Base-by-base conservation (phyloP, 1,284 basidiomycete species). In the Ustanciosporium gigantosporum region DNA sequence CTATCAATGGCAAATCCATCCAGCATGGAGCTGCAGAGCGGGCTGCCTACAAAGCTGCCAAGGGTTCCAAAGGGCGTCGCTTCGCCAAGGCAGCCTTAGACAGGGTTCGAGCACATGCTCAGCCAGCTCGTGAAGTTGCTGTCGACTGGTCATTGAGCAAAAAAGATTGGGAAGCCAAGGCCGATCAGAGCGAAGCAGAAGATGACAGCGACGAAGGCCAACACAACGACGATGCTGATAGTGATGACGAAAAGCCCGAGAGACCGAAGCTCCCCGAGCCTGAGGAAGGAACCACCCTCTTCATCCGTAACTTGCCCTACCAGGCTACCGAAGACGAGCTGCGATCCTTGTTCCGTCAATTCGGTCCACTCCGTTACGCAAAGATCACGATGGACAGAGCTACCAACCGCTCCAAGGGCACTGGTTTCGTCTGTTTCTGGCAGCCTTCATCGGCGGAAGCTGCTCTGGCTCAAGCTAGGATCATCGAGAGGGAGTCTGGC, bases 371-470 rank as follows among this genome's bases (percentile, higher is more conserved):
- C 17, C 87, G 92, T 20, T 99, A 98, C 78, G 93, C 90, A 3
- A 86, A 90, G 24, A 90, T 98, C 47, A 89, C 93, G 0, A 83
- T 94, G 79, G 95, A 98, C 73, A 83, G 82, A 15, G 84, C 83
- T 1, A 91, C 88, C 1, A 89, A 88, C 16, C 87, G 91, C 38
- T 91, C 92, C 24, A 84, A 91, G 37, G 95, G 95, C 8, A 96
- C 92, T 0, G 95, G 91, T 0, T 99, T 99, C 77, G 91, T 89
- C 0, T 97, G 92, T 79, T 97, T 95, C 81, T 97, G 94, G 94
- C 91, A 94, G 60, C 85, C 84, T 58, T 88, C 87, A 53, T 88
- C 94, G 59, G 94, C 93, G 4, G 88, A 94, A 68, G 86, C 86
- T 49, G 90, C 87, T 3, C 83, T 97, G 25, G 83, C 85, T 41